Percentiles rank a stretch among this genome's conserved stretches.
Evolutionary conservation across 148 eudicot genomes (phyloP).

Genomic region (Rhododendron kiyosumense): DNA sequence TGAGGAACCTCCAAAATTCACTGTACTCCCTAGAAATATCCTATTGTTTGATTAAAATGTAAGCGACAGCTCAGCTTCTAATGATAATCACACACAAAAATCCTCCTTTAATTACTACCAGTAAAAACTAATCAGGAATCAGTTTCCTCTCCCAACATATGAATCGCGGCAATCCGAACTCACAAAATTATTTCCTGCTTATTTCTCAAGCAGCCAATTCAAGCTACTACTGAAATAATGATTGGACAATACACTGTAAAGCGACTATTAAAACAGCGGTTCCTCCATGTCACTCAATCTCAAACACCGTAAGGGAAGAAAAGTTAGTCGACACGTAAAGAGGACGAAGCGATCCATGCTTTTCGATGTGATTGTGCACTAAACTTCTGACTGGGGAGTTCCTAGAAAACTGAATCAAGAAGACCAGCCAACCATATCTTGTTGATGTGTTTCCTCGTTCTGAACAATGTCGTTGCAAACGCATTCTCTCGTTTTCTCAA

Average conservation of each 20-base stretch:
- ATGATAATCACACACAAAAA: no score
- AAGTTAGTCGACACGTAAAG: neutral
- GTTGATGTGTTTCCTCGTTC: neutral
- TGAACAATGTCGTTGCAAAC: neutral
- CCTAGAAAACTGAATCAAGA: constrained; percentile 7
- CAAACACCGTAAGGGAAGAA: neutral
- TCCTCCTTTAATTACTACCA: neutral
- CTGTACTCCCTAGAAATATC: neutral
- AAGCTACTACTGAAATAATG: neutral
- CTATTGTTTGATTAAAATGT: neutral
- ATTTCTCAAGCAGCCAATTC: neutral
- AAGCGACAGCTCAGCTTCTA: neutral
- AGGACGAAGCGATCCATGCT: neutral
- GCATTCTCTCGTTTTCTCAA: constrained; percentile 16
- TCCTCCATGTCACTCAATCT: neutral
- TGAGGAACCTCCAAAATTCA: neutral
- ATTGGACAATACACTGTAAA: neutral
- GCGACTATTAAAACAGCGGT: neutral
- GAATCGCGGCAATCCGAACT: neutral
- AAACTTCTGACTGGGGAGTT: neutral
- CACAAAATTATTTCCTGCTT: neutral
- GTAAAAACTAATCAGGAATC: neutral
- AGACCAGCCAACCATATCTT: neutral
- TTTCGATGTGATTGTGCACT: neutral
- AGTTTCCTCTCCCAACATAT: neutral